Conservation (phyloP, 176 grass and related monocot species). For the Phoenix dactylifera region DNA sequence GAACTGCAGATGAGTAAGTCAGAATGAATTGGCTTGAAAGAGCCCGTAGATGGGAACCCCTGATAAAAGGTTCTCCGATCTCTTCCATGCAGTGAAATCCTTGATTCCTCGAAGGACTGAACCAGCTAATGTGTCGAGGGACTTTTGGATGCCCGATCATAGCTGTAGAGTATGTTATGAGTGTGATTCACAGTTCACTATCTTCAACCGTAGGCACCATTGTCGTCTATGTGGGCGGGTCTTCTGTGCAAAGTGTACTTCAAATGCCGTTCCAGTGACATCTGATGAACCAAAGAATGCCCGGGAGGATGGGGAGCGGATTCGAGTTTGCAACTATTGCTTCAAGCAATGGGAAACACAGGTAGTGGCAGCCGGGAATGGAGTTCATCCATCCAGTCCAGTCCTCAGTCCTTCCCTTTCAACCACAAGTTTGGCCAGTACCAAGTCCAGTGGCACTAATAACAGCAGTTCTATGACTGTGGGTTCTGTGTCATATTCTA, state of each 20-base stretch:
- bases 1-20: constrained; percentile 21
- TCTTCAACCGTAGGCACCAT: constrained; percentile 88
- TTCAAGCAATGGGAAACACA: constrained; percentile 67
- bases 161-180: constrained; percentile 94
- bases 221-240: constrained; percentile 87
- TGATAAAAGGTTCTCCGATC: constrained; percentile 54
- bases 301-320: constrained; percentile 51
- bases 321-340: constrained; percentile 88
- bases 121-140: constrained; percentile 46
- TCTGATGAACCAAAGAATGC: constrained; percentile 25
- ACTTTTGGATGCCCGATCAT: constrained; percentile 99
- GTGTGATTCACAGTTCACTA: constrained; percentile 85
- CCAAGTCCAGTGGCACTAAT: constrained; percentile 46
- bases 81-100: constrained; percentile 58
- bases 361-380: constrained; percentile 8
- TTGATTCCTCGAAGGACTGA: constrained; percentile 69
- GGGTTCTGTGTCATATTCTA: constrained; percentile 25
- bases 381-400: constrained; percentile 23
- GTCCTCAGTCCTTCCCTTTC: constrained; percentile 49
- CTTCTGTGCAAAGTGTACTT: constrained; percentile 88
- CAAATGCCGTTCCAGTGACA: constrained; percentile 47
- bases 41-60: constrained; percentile 47
- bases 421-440: constrained; percentile 45
- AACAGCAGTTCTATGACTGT: constrained; percentile 37
- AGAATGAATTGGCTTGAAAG: constrained; percentile 16